A percentile compares a stretch with the other conserved stretches of the same genome.
These are phyloP conservation scores for Sclerotinia subarctica DNA, from an alignment of 2,329 filamentous ascomycete genomes.

Conservation along the genomic window DNA sequence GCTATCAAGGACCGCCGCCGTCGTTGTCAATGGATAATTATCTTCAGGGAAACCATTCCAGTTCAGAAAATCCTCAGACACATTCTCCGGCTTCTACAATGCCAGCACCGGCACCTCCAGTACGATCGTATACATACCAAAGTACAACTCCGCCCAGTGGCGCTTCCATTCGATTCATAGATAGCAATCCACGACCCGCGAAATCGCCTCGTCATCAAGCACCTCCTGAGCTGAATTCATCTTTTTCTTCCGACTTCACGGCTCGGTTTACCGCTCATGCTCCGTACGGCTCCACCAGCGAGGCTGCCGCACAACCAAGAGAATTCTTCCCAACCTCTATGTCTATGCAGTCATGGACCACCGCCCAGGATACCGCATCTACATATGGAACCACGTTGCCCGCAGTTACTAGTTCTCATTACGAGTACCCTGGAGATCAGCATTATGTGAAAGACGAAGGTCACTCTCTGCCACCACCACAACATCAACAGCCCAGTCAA, in stretches of 20 bases:
- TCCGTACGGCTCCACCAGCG: conserved; percentile 25
- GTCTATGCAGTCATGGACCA: conserved; percentile 33
- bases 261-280: conserved; percentile 30
- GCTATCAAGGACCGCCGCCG: conserved; percentile 27
- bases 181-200: conserved; percentile 36
- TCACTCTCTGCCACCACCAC: conserved; percentile 18
- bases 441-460: conserved; percentile 32
- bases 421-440: conserved; percentile 31
- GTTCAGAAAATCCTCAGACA: conserved; percentile 28
- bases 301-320: conserved; percentile 27
- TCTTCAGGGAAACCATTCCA: conserved; percentile 32
- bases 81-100: conserved; percentile 26
- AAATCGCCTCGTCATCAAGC: conserved; percentile 38
- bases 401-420: conserved; percentile 27
- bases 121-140: conserved; percentile 20
- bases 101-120: conserved; percentile 16
- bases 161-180: conserved; percentile 31
- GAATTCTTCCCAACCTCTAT: conserved; percentile 31
- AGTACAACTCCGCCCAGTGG: conserved; percentile 17
- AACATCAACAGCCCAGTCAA: conserved; percentile 21
- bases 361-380: conserved; percentile 25
- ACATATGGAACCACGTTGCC: conserved; percentile 30
- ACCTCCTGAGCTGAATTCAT: conserved; percentile 31
- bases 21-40: conserved; percentile 31
- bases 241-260: conserved; percentile 27